These are phyloP conservation scores for Asterella californica DNA, from an alignment of 225 moss, liverwort and hornwort species.

Conservation along the genomic window DNA sequence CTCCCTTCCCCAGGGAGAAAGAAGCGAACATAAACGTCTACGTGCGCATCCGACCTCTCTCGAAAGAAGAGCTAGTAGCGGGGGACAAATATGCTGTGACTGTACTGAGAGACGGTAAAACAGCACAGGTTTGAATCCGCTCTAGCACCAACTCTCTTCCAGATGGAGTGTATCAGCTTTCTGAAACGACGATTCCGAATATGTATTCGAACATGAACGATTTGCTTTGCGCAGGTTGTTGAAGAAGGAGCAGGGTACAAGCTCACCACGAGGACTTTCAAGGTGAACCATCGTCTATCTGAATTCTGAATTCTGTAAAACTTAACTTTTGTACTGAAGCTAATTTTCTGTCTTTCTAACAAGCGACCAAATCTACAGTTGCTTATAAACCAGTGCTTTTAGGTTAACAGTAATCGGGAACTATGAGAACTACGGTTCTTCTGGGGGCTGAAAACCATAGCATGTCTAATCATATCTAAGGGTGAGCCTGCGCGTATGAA, in stretches of 20 bases:
- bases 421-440: no score
- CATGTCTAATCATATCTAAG: background rate
- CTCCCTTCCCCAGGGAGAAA: background rate
- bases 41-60: slow-evolving; percentile 73
- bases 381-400: no score
- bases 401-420: no score
- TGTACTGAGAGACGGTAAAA: slow-evolving; percentile 60
- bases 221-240: slow-evolving; percentile 50
- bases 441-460: no score
- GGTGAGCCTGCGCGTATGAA: background rate
- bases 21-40: slow-evolving; percentile 67
- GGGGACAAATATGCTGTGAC: slow-evolving; percentile 55
- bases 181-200: background rate
- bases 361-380: background rate
- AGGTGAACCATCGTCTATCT: slow-evolving; percentile 35
- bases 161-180: background rate
- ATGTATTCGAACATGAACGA: background rate
- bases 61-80: slow-evolving; percentile 47
- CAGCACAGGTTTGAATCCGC: slow-evolving; percentile 46
- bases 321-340: no score
- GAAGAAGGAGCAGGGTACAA: slow-evolving; percentile 76
- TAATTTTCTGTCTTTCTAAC: no score
- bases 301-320: no score
- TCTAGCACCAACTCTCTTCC: background rate
- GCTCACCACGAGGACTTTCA: slow-evolving; percentile 68